Evolutionary conservation across 2,329 filamentous ascomycete species (phyloP).

Genomic region (Colletotrichum coccodes): DNA sequence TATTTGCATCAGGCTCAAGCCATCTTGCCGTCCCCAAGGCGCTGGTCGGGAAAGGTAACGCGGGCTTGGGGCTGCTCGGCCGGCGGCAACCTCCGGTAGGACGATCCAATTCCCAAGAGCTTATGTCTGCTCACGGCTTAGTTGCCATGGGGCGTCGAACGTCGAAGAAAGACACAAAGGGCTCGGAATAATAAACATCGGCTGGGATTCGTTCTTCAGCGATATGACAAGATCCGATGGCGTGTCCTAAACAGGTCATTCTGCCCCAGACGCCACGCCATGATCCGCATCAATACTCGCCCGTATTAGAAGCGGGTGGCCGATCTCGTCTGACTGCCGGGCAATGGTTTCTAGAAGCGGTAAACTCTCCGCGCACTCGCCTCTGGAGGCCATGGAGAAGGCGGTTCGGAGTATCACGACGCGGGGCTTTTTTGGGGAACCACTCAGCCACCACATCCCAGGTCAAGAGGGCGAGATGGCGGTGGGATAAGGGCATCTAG

Average conservation of each 20-base stretch:
- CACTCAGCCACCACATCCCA: not conserved
- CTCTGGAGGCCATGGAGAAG: not conserved
- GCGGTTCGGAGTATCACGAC: not conserved
- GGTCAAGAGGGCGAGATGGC: not conserved
- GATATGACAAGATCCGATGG: slow-evolving; percentile 12
- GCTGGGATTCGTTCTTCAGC: not conserved
- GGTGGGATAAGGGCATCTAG: not conserved
- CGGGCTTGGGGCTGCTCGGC: not conserved
- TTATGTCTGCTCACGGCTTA: not conserved
- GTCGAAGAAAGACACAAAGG: not conserved
- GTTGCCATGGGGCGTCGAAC: not conserved
- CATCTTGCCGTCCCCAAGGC: not conserved
- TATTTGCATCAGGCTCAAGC: not conserved
- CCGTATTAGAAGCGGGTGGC: slow-evolving; percentile 6
- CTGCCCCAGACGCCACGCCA: slow-evolving; percentile 17
- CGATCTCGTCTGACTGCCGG: slow-evolving; percentile 26
- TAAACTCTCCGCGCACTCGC: slow-evolving; percentile 10
- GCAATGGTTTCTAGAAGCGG: slow-evolving; percentile 18
- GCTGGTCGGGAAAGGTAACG: not conserved
- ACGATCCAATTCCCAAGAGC: not conserved
- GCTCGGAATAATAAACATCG: not conserved
- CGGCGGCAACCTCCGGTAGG: slow-evolving; percentile 4
- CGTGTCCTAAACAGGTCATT: slow-evolving; percentile 27
- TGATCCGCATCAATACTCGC: slow-evolving; percentile 10
- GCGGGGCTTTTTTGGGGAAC: slow-evolving; percentile 10